Evolutionary conservation across 1,139 yeast species (phyloP), one percentile per base, ranked within the genome.

Genomic region (Hemisphaericaspora xylofermentans): DNA sequence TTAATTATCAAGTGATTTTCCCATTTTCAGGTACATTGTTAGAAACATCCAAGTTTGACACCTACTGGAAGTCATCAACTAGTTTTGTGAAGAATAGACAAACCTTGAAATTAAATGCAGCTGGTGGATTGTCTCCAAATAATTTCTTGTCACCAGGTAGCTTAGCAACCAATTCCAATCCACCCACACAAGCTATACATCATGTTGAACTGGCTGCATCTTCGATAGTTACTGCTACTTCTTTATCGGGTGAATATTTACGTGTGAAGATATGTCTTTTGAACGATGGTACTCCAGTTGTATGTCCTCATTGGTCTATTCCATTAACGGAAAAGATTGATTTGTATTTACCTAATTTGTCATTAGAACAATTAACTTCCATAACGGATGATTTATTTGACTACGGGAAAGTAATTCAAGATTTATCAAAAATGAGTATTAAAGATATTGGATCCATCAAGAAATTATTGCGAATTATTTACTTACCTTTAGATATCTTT

Each of bases 31-130:
- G 97, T 4, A 74, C 73, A 12, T 84, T 95, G 8, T 68, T 93
- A 42, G 98, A 91, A 60, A 87, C 95, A 33, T 83, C 96, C 5
- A 88, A 89, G 64, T 91, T 88, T 58, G 97, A 91, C 56, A 91
- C 98, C 0, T 93, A 93, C 63, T 93, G 98, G 98, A 93, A 91
- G 63, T 83, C 95, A 1, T 86, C 95, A 0, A 78, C 77, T 4
- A 66, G 66, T 36, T 65, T 67, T 41, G 65, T 68, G 17, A 69
- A 68, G 41, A 61, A 60, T 40, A 60, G 55, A 33, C 58, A 58
- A 25, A 53, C 62, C 3, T 51, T 61, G 42, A 68, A 64, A 40
- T 52, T 60, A 41, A 67, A 65, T 47, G 67, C 68, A 4, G 71
- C 70, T 15, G 71, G 73, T 6, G 71, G 71, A 4, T 60, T 69